phyloP scores from a whole-genome alignment of 1,284 basidiomycete genomes.

The Ganoderma lingzhi region DNA sequence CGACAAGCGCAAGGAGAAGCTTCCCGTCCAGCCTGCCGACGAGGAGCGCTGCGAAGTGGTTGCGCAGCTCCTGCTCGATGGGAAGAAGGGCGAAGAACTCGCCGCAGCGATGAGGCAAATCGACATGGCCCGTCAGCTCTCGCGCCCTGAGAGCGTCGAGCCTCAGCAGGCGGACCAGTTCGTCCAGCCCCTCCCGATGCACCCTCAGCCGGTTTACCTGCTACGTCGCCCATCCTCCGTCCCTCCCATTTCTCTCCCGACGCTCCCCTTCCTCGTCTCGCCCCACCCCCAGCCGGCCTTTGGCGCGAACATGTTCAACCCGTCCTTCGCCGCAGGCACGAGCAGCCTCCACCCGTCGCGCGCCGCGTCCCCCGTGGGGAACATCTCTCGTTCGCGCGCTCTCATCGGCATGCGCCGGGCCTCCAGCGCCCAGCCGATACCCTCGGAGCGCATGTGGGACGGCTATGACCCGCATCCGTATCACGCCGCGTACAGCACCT shows the following conservation, averaged over 20 bases:
- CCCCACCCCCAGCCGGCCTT: conserved; percentile 25
- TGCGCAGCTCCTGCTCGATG: conserved; percentile 60
- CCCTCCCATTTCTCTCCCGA: conserved; percentile 59
- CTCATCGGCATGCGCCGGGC: conserved; percentile 50
- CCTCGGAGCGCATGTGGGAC: conserved; percentile 34
- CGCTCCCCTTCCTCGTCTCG: conserved; percentile 46
- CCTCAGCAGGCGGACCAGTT: conserved; percentile 25
- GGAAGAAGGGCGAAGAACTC: conserved; percentile 61
- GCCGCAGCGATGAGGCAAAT: conserved; percentile 67
- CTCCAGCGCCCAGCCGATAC: conserved; percentile 47
- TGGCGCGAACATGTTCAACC: conserved; percentile 22
- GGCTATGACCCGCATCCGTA: conserved; percentile 23
- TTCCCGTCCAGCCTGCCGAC: conserved; percentile 51
- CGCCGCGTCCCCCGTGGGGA: conserved; percentile 51
- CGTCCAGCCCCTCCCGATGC: conserved; percentile 16
- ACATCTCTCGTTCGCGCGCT: conserved; percentile 51
- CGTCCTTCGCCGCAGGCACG: conserved; percentile 24
- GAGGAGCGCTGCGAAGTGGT: conserved; percentile 51
- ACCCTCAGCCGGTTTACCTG: conserved; percentile 38
- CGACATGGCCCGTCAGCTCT: conserved; percentile 47
- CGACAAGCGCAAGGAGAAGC: conserved; percentile 37
- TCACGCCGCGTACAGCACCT: conserved; percentile 16
- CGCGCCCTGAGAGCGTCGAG: conserved; percentile 34
- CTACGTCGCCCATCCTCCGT: conserved; percentile 72
- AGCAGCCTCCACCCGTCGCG: conserved; percentile 45